Conservation (phyloP, 1,139 yeast genomes). For the Arxiozyma telluris region DNA sequence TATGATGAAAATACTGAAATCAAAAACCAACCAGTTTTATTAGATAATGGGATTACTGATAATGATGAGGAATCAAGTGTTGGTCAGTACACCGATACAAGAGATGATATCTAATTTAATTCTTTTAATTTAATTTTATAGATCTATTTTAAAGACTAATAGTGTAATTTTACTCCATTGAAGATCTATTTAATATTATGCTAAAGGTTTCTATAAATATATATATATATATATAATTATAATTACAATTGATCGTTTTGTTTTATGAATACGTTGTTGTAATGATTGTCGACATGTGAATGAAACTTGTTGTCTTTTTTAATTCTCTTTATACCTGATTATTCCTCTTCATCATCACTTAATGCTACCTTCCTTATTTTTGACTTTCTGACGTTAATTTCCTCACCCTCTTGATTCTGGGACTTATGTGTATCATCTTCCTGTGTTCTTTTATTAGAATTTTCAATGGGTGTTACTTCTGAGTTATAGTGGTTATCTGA, state of each 20-base stretch:
- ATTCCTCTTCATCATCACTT: conserved; percentile 3
- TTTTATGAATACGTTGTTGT: not conserved
- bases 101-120: not conserved
- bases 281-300: too few species aligned
- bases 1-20: conserved; percentile 1
- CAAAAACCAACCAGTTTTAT: not conserved
- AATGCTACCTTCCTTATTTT: not conserved
- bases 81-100: not conserved
- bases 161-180: not conserved
- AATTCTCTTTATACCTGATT: not conserved
- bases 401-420: not conserved
- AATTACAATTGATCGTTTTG: not conserved
- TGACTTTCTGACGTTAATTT: not conserved
- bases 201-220: not conserved
- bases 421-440: not conserved
- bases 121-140: not conserved
- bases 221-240: too few species aligned
- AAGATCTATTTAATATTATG: not conserved
- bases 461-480: not conserved
- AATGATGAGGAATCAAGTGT: not conserved
- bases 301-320: not conserved
- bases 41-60: not conserved
- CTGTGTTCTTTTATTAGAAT: not conserved
- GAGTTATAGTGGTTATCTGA: not conserved
- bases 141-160: not conserved